A percentile compares a stretch with the other conserved stretches of the same genome.
Evolutionary conservation across 2,329 filamentous ascomycete genomes (phyloP).

Genomic region (Ramularia endophylla): DNA sequence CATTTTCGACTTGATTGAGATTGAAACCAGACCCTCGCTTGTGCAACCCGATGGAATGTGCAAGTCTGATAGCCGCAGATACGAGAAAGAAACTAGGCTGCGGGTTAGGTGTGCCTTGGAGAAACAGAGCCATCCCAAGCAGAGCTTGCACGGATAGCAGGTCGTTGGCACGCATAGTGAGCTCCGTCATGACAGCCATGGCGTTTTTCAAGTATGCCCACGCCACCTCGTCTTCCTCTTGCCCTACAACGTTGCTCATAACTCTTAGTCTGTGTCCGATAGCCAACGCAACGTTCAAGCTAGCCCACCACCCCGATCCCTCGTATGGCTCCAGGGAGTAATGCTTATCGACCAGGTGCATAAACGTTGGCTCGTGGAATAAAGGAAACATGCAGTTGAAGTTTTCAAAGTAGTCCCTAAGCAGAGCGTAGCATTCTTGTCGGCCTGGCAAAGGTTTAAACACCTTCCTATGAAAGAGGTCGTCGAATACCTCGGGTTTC

Average conservation of each 20-base stretch:
- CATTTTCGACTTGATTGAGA: slow-evolving; percentile 85
- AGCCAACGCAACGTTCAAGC: slow-evolving; percentile 87
- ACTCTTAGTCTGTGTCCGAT: slow-evolving; percentile 87
- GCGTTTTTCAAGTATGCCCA: slow-evolving; percentile 98
- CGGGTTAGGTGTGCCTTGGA: slow-evolving; percentile 94
- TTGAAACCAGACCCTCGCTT: slow-evolving; percentile 91
- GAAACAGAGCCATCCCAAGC: slow-evolving; percentile 85
- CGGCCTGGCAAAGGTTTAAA: slow-evolving; percentile 81
- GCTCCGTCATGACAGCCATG: slow-evolving; percentile 83
- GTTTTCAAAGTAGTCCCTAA: slow-evolving; percentile 95
- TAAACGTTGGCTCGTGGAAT: slow-evolving; percentile 96
- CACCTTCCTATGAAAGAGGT: slow-evolving; percentile 79
- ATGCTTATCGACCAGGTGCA: slow-evolving; percentile 91
- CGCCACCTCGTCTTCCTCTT: slow-evolving; percentile 88
- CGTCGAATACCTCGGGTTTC: slow-evolving; percentile 95
- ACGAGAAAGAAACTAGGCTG: slow-evolving; percentile 90
- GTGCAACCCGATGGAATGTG: slow-evolving; percentile 92
- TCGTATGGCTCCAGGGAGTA: slow-evolving; percentile 91
- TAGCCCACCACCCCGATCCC: slow-evolving; percentile 97
- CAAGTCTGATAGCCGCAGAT: slow-evolving; percentile 80
- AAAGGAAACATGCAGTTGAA: slow-evolving; percentile 99
- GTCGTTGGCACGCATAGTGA: slow-evolving; percentile 95
- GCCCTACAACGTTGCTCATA: slow-evolving; percentile 87
- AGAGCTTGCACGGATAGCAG: slow-evolving; percentile 90
- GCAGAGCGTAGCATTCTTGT: slow-evolving; percentile 76